Percentiles rank a stretch among this genome's conserved stretches.
Evolutionary conservation across 495 filamentous ascomycete genomes (phyloP).

Genomic region (Neurospora sp.): DNA sequence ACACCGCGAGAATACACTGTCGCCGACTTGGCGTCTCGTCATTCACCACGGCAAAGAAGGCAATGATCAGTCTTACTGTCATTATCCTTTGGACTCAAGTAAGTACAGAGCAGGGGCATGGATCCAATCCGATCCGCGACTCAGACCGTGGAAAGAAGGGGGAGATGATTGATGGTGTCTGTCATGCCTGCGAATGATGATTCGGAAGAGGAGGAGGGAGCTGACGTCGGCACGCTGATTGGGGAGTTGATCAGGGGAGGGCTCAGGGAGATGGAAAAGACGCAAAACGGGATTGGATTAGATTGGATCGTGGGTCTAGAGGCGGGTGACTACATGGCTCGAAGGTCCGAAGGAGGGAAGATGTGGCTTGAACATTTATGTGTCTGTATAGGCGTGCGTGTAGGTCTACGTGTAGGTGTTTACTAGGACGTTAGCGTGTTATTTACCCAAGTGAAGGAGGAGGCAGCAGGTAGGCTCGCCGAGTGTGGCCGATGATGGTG

Average conservation of each 20-base stretch:
- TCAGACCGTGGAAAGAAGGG: not conserved
- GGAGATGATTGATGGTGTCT: not conserved
- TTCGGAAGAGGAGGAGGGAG: not conserved
- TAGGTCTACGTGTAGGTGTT: not conserved
- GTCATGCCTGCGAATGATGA: not conserved
- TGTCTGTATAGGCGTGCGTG: not conserved
- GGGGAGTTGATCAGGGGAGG: not conserved
- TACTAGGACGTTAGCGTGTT: not conserved
- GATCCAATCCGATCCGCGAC: not conserved
- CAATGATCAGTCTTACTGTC: not conserved
- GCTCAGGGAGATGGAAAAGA: not conserved
- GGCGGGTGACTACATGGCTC: not conserved
- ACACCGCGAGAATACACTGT: not conserved
- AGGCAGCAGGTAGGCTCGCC: not conserved
- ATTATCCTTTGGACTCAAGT: not conserved
- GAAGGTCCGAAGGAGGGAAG: not conserved
- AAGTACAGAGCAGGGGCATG: not conserved
- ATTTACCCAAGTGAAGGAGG: not conserved
- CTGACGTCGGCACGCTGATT: not conserved
- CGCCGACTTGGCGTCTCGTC: not conserved
- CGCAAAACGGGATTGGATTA: not conserved
- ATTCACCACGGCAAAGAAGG: not conserved
- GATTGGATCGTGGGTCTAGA: not conserved
- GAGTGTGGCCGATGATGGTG: conserved; percentile 6
- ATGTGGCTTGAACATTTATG: not conserved